Evolutionary conservation across 805 yeast genomes (phyloP).

Genomic region (Candida piceae): DNA sequence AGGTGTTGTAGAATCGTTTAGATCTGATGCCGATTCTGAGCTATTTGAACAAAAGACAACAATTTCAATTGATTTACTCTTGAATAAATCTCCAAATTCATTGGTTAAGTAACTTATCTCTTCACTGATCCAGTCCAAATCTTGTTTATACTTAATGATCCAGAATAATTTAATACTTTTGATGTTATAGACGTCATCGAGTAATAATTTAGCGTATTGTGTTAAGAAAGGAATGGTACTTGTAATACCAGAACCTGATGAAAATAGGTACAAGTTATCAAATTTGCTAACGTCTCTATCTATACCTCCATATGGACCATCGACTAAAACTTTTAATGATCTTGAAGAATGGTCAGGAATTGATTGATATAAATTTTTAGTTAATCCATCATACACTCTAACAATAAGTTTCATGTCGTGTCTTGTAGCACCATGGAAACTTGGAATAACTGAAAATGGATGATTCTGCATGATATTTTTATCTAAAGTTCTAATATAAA

Average conservation of each 20-base stretch:
- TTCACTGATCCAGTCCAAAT: slow-evolving; percentile 35
- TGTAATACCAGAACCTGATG: slow-evolving; percentile 51
- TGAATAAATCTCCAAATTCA: slow-evolving; percentile 23
- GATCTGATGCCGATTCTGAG: too few species aligned
- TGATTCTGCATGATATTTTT: slow-evolving; percentile 45
- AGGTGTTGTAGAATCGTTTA: too few species aligned
- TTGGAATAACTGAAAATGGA: slow-evolving; percentile 48
- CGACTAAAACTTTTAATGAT: slow-evolving; percentile 34
- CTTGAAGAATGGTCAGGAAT: slow-evolving; percentile 22
- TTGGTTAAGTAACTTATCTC: slow-evolving; percentile 35
- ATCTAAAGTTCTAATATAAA: slow-evolving; percentile 43
- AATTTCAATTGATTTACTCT: slow-evolving; percentile 8
- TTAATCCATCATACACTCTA: slow-evolving; percentile 43
- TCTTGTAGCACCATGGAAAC: slow-evolving; percentile 15
- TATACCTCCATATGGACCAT: slow-evolving; percentile 58
- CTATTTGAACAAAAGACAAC: slow-evolving; percentile 16
- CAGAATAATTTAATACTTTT: slow-evolving; percentile 38
- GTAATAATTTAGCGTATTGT: slow-evolving; percentile 23
- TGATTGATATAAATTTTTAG: slow-evolving; percentile 30
- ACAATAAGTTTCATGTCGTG: slow-evolving; percentile 39
- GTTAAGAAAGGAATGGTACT: slow-evolving; percentile 40
- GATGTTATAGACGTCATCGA: too few species aligned
- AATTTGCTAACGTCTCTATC: slow-evolving; percentile 41
- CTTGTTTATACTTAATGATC: slow-evolving; percentile 33
- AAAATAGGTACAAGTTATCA: slow-evolving; percentile 36